Base-by-base conservation (phyloP, 305 asterid species). In the Stenogyne calaminthoides region DNA sequence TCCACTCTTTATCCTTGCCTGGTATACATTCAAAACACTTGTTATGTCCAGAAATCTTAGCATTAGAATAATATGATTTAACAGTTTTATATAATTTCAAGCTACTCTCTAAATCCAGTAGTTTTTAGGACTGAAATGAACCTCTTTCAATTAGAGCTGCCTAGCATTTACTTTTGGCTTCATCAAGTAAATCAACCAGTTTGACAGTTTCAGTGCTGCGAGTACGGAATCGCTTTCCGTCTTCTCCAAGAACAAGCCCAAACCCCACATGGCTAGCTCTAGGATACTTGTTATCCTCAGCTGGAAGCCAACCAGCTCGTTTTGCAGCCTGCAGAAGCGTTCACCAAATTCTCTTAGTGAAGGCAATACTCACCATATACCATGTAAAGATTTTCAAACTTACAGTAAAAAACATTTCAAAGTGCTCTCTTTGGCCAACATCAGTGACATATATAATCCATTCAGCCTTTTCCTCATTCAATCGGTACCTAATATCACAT, bases 391-490 rank as follows among this genome's bases (percentile, higher is more conserved):
- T 1, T 57, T 40, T 54, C 67, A 70, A 69, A 85, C 99, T 85
- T 83, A 95, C 97, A 68, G 88, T 69, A 73, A 95, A 95, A 72
- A 92, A 80, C 98, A 92, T 92, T 64, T 95, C 99, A 77, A 95
- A 95, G 81, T 92, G 99, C 78, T 92, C 97, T 22, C 86, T 70
- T 80, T 92, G 99, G 74, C 97, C 98, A 73, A 89, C 94, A 60
- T 95, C 97, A 65, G 99, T 95, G 42, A 95, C 80, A 42, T 92
- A 90, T 73, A 95, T 90, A 46, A 95, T 92, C 99, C 99, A 92
- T 20, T 95, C 98, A 10, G 85, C 98, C 77, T 92, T 92, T 79
- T 95, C 98, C 78, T 85, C 96, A 58, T 88, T 92, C 69, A 92
- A 85, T 71, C 99, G 89, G 77, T 92, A 90, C 98, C 99, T 95